Evolutionary conservation across 805 yeast species (phyloP).

Genomic region (Candida morakotiae): DNA sequence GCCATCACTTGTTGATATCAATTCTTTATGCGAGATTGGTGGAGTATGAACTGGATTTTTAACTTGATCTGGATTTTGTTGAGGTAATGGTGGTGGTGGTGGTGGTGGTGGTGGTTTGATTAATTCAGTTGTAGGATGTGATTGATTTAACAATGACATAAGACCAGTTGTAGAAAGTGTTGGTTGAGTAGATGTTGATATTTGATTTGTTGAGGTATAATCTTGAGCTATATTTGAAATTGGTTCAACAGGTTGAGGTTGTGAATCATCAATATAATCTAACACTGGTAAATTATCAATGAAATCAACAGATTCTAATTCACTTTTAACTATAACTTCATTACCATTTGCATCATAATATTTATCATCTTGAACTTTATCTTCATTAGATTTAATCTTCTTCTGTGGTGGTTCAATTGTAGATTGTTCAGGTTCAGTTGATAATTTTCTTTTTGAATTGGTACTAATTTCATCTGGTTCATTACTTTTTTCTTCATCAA

Average conservation of each 20-base stretch:
- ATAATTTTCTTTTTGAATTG: not conserved
- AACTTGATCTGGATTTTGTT: not conserved
- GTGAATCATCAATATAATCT: not conserved
- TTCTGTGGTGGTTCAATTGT: not conserved
- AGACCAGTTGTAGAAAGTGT: not conserved
- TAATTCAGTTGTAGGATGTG: not conserved
- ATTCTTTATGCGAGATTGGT: not conserved
- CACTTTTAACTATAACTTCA: not conserved
- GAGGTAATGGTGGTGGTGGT: constrained; percentile 3
- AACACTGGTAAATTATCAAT: constrained; percentile 2
- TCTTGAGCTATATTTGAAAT: no score
- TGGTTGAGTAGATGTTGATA: no score
- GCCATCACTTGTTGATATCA: not conserved
- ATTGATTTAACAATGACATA: not conserved
- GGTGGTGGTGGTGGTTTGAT: not conserved
- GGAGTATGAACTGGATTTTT: not conserved
- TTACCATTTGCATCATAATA: not conserved
- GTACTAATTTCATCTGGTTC: not conserved
- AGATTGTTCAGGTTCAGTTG: not conserved
- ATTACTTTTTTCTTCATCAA: not conserved
- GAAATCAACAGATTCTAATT: not conserved
- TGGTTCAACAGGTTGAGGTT: no score
- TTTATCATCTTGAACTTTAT: not conserved
- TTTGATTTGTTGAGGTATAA: no score
- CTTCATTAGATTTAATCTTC: not conserved